These are phyloP conservation scores for Setaria viridis DNA, from an alignment of 202 grass and related monocot genomes.

Conservation along the genomic window DNA sequence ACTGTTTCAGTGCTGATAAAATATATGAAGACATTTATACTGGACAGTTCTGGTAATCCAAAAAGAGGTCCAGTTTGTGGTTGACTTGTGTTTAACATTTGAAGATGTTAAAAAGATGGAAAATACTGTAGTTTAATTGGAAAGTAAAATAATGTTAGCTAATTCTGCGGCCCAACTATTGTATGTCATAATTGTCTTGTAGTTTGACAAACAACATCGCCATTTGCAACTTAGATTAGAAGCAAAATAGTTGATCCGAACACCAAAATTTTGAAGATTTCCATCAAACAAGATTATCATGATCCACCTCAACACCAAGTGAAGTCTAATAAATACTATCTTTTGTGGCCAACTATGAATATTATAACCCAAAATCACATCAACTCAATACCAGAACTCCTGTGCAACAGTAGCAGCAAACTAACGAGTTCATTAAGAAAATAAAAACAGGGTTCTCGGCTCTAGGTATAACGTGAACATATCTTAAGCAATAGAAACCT, in stretches of 20 bases:
- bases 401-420: slow-evolving; percentile 28
- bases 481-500: slow-evolving; percentile 14
- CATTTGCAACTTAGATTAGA: not conserved
- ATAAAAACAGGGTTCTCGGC: not conserved
- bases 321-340: not conserved
- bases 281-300: not conserved
- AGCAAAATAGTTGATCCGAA: not conserved
- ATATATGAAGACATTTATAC: slow-evolving; percentile 22
- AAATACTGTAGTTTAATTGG: not conserved
- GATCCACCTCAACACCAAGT: not conserved
- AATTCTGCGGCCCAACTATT: not conserved
- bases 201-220: not conserved
- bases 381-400: not conserved
- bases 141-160: slow-evolving; percentile 11
- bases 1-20: slow-evolving; percentile 4
- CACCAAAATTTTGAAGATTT: not conserved
- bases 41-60: not conserved
- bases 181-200: not conserved
- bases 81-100: not conserved
- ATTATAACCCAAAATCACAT: slow-evolving; percentile 21
- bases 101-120: not conserved
- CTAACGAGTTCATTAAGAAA: slow-evolving; percentile 13
- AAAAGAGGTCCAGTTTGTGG: not conserved
- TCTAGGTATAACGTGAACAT: slow-evolving; percentile 13
- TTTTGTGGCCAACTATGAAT: not conserved